Evolutionary conservation across 495 filamentous ascomycete genomes (phyloP), one percentile per base, ranked within the genome.

Genomic region (Penicillium egyptiacum): DNA sequence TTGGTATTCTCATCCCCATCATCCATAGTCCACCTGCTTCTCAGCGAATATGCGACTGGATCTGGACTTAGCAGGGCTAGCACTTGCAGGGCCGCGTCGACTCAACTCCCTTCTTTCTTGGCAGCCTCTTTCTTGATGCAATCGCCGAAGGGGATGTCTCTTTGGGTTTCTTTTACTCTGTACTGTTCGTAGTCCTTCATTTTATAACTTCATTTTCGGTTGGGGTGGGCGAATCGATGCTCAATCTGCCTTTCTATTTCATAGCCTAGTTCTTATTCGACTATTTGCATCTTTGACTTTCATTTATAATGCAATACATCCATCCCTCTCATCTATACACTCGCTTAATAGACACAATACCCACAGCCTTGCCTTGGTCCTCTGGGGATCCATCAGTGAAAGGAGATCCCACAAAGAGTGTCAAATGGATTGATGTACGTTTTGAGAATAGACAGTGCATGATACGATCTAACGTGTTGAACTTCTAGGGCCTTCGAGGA

Each of bases 351-450:
- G 70, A 71, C 5, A 68, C 60, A 4, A 65, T 67, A 39, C 56
- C 65, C 1, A 23, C 61, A 23, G 44, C 53, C n/a, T 19, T 75
- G 5, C 70, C 69, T 33, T 75, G 74, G 74, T 61, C 55, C 17
- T 61, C 60, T 22, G 63, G 64, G 26, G 55, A 68, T 17, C 40
- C 67, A 5, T 56, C 55, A 20, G 60, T 63, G 40, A 75, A 71
- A 57, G 74, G 74, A n/a, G 72, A 77, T 51, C 71, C 74, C 2
- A 66, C 65, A 58, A 83, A 83, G 64, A 85, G 84, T 56, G 83
- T 88, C 25, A 87, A 86, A 73, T 88, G 86, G 86, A 83, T 87
- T 30, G 86, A 88, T 80, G 84, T 86, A 73, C 62, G 82, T 77
- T n/a, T 2, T 16, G 14, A 37, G n/a, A 37, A 2, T 5, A 37